Base-by-base conservation (phyloP, 208 protist species). In the Angomonas desouzai region DNA sequence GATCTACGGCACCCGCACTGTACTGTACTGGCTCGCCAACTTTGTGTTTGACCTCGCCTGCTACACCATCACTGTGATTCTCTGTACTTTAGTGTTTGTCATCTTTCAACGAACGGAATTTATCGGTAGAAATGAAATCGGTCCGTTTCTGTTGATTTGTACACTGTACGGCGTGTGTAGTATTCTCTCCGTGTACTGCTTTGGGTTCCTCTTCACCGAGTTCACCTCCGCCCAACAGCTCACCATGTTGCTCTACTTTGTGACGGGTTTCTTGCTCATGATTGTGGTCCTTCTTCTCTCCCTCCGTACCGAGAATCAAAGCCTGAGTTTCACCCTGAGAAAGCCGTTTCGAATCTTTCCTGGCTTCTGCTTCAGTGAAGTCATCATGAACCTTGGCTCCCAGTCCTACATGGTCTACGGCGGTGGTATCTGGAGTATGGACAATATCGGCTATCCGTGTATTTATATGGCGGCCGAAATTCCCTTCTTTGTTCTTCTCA, bases 11-110 rank as follows among this genome's bases (percentile, higher is more conserved):
- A 23, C 84, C 25, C 48, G 56, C 28, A 68, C 68, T 29, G 51
- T 59, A n/a, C 45, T 87, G 2, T 93, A 93, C 73, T 90, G 82
- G 84, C 11, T 87, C 11, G 66, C 85, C 3, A 94, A 90, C 69
- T 92, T 86, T 63, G 22, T 91, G 20, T 92, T 89, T 55, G 88
- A 94, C 63, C 27, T 91, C 16, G 56, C 48, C 36, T 81, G 76
- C 56, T 87, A 85, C 61, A 30, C 83, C 45, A 74, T 91, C 60
- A 87, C 76, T 23, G 80, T 81, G 65, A 55, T 80, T 48, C 70
- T 87, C 25, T 72, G 79, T 29, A 77, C 91, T 43, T 68, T 83
- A 53, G 70, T 91, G 2, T 78, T 90, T 20, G 45, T 70, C 23
- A 76, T 74, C 40, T 94, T 94, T 74, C 53, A 64, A 22, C 70